Conservation (phyloP, 164 flowering plant genomes). For the Liquidambar formosana region DNA sequence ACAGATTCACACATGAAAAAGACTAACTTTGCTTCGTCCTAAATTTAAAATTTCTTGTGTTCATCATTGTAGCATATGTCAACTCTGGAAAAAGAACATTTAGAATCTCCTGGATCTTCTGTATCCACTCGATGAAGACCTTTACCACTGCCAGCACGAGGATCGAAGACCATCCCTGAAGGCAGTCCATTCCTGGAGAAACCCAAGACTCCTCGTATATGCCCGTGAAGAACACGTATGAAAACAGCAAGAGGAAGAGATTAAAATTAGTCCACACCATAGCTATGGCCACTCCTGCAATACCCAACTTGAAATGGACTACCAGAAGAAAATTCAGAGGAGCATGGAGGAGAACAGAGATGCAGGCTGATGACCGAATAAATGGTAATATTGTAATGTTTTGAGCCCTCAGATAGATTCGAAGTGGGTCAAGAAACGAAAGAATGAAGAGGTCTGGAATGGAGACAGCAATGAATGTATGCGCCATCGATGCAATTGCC, state of each 20-base stretch:
- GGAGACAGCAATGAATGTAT: conserved; percentile 2
- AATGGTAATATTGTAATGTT: conserved; percentile 8
- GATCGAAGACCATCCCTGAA: too few species aligned
- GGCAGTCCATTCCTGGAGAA: conserved; percentile 2
- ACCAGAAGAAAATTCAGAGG: conserved; percentile 9
- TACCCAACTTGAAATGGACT: too few species aligned
- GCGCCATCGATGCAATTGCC: too few species aligned
- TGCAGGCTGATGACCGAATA: not conserved
- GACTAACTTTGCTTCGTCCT: too few species aligned
- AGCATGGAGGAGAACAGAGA: not conserved
- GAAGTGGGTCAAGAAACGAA: conserved; percentile 5
- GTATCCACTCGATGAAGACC: too few species aligned
- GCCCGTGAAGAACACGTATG: conserved; percentile 4
- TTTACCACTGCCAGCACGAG: conserved; percentile 2
- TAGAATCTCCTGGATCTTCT: too few species aligned
- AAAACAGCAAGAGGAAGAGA: not conserved
- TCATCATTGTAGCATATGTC: too few species aligned
- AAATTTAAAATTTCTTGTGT: too few species aligned
- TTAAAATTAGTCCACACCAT: too few species aligned
- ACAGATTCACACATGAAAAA: too few species aligned
- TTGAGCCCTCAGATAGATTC: conserved; percentile 6
- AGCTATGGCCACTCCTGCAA: too few species aligned
- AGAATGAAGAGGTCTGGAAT: conserved; percentile 15
- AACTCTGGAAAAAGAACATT: too few species aligned
- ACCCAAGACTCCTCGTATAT: conserved; percentile 7